Evolutionary conservation across 306 rosid genomes (phyloP).

Genomic region (Sphenostylis stenocarpa): DNA sequence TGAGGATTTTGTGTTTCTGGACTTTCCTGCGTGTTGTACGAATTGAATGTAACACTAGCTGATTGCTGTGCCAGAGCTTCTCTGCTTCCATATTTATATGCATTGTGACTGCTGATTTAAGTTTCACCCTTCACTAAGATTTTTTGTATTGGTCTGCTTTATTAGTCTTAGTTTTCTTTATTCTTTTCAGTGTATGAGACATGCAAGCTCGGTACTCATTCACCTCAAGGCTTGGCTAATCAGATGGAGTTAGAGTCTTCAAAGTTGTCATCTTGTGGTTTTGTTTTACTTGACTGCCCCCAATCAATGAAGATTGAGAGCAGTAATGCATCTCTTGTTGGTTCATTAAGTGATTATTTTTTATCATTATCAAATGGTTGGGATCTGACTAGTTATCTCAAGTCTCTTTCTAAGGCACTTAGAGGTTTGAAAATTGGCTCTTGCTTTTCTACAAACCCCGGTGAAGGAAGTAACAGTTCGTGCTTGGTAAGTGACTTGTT

Average conservation of each 20-base stretch:
- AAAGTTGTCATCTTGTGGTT: slow-evolving; percentile 74
- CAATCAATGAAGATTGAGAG: slow-evolving; percentile 97
- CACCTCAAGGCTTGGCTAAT: slow-evolving; percentile 78
- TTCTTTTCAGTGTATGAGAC: slow-evolving; percentile 83
- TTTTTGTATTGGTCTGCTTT: slow-evolving; percentile 4
- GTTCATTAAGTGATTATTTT: slow-evolving; percentile 94
- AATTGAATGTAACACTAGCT: slow-evolving; percentile 12
- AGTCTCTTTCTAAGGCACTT: slow-evolving; percentile 92
- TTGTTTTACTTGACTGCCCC: slow-evolving; percentile 93
- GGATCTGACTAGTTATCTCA: slow-evolving; percentile 95
- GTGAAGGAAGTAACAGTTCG: slow-evolving; percentile 84
- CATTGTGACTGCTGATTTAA: slow-evolving; percentile 19
- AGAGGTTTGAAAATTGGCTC: slow-evolving; percentile 84
- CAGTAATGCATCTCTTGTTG: slow-evolving; percentile 89
- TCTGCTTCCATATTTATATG: slow-evolving; percentile 12
- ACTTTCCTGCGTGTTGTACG: neutral
- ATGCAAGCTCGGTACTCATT: slow-evolving; percentile 96
- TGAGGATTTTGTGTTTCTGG: slow-evolving; percentile 21
- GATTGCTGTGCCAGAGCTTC: slow-evolving; percentile 21
- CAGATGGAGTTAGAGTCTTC: slow-evolving; percentile 92
- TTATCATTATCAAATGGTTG: slow-evolving; percentile 93
- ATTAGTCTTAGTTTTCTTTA: neutral
- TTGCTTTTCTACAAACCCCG: slow-evolving; percentile 63
- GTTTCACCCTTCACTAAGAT: slow-evolving; percentile 3
- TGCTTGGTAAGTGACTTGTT: slow-evolving; percentile 66